Evolutionary conservation across 495 filamentous ascomycete species (phyloP).

Genomic region (Annulohypoxylon moriforme): DNA sequence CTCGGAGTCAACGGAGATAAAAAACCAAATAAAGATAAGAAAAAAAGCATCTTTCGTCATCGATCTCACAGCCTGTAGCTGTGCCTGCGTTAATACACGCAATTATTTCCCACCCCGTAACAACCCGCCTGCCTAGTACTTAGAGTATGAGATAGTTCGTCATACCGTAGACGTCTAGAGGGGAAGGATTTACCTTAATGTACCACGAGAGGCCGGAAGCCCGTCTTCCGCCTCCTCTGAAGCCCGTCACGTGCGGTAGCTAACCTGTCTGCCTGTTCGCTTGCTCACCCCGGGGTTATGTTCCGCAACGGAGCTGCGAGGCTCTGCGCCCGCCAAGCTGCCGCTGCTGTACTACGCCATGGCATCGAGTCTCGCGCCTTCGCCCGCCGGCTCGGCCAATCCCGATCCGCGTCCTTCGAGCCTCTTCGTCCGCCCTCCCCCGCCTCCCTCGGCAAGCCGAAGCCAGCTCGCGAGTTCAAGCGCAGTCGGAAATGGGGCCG

Average conservation of each 20-base stretch:
- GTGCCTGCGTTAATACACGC: not conserved
- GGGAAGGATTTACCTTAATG: conserved; percentile 21
- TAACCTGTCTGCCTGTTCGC: not conserved
- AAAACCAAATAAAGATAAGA: conserved; percentile 31
- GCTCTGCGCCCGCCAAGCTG: conserved; percentile 36
- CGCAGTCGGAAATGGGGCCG: conserved; percentile 80
- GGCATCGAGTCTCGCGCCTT: conserved; percentile 13
- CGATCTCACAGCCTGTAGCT: conserved; percentile 29
- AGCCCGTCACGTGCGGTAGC: conserved; percentile 19
- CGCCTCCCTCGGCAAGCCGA: conserved; percentile 78
- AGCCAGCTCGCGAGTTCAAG: conserved; percentile 71
- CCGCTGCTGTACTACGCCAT: conserved; percentile 14
- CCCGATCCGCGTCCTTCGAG: conserved; percentile 60
- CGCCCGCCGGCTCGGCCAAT: conserved; percentile 24
- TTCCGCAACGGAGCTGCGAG: conserved; percentile 43
- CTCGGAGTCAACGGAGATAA: conserved; percentile 41
- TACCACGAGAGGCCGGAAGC: conserved; percentile 32
- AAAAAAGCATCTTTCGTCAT: conserved; percentile 38
- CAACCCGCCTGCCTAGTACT: not conserved
- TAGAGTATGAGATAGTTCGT: not conserved
- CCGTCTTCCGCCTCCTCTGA: conserved; percentile 41
- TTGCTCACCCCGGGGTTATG: conserved; percentile 18
- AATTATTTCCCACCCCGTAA: not conserved
- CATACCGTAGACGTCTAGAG: not conserved
- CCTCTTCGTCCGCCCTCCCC: conserved; percentile 86